Conservation (phyloP, 75 land plant species). For the Picea sitchensis region DNA sequence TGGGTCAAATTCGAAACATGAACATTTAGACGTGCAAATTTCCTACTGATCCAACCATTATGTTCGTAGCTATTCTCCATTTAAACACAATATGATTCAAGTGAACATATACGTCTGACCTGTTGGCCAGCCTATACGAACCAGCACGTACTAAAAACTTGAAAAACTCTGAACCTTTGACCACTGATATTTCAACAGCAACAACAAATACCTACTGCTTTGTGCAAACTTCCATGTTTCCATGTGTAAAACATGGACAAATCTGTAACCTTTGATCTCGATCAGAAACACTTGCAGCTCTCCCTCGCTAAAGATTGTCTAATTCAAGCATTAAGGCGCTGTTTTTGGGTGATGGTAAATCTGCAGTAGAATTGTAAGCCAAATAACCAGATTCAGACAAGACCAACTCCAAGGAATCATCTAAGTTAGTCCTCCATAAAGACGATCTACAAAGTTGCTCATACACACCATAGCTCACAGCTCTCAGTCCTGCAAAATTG, state of each 20-base stretch:
- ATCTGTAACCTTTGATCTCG: neutral
- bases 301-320: neutral
- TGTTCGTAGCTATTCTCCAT: no score
- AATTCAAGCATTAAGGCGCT: neutral
- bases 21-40: neutral
- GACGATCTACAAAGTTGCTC: slow-evolving; percentile 40
- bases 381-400: slow-evolving; percentile 2
- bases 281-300: no score
- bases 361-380: neutral
- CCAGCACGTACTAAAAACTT: neutral
- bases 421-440: slow-evolving; percentile 43
- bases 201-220: neutral
- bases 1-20: neutral
- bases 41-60: no score
- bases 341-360: neutral
- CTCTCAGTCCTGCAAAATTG: slow-evolving; percentile 42
- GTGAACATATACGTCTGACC: no score
- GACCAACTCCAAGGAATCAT: slow-evolving; percentile 34
- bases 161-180: neutral
- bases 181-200: neutral
- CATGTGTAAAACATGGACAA: neutral
- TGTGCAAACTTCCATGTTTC: neutral
- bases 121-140: neutral
- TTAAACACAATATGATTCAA: no score
- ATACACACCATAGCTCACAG: slow-evolving; percentile 56